Conservation (phyloP, 2,329 filamentous ascomycete genomes). For the Dryadomyces quercus-mongolicae region DNA sequence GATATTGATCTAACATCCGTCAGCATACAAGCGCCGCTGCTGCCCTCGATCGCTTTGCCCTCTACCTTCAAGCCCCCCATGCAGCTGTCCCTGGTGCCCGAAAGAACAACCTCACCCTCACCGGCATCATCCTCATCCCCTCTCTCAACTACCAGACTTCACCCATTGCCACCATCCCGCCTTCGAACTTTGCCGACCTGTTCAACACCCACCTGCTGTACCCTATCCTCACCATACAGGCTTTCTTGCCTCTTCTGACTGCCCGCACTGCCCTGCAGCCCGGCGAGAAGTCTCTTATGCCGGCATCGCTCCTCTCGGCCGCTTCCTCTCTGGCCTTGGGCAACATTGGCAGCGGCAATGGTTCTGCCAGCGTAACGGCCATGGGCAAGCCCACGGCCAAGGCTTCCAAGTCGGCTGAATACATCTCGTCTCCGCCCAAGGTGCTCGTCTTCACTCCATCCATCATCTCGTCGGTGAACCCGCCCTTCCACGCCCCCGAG, state of each 20-base stretch:
- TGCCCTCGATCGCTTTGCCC: conserved; percentile 59
- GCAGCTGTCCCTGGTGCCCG: conserved; percentile 64
- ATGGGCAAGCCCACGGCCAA: conserved; percentile 16
- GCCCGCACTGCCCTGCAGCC: conserved; percentile 36
- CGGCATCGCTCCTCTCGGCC: conserved; percentile 6
- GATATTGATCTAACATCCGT: conserved; percentile 2
- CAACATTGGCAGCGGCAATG: conserved; percentile 7
- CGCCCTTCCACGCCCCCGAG: conserved; percentile 75
- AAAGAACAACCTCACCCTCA: conserved; percentile 63
- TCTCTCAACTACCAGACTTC: conserved; percentile 69
- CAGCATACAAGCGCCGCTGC: conserved; percentile 56
- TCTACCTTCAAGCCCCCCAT: conserved; percentile 62
- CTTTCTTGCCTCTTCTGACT: conserved; percentile 72
- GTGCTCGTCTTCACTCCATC: conserved; percentile 69
- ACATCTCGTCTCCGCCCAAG: conserved; percentile 33
- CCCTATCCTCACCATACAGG: conserved; percentile 77
- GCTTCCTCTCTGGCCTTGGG: conserved; percentile 4
- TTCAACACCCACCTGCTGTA: conserved; percentile 87
- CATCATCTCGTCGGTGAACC: conserved; percentile 68
- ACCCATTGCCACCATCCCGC: conserved; percentile 73
- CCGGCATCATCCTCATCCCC: conserved; percentile 73
- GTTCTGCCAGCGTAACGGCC: conserved; percentile 18
- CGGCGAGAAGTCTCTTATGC: conserved; percentile 15
- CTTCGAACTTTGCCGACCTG: conserved; percentile 75
- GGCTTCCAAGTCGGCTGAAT: background rate